Percentiles rank a stretch among this genome's conserved stretches.
phyloP scores from a whole-genome alignment of 441 rosid genomes.

The Gossypium lobatum region DNA sequence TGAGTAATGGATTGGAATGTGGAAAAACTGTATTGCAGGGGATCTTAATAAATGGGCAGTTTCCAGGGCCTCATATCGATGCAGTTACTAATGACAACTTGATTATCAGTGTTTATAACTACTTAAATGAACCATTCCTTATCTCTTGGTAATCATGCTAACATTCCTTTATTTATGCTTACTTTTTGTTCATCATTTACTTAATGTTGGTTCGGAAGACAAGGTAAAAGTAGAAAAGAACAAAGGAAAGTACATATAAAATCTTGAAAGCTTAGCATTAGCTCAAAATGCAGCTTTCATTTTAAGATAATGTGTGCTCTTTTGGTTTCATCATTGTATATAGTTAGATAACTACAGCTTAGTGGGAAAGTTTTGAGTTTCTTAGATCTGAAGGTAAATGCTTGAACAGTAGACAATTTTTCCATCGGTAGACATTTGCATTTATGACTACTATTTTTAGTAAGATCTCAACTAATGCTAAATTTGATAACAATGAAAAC shows the following conservation, averaged over 20 bases:
- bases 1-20: not conserved
- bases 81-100: conserved; percentile 56
- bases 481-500: not conserved
- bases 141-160: conserved; percentile 36
- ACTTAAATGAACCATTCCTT: conserved; percentile 42
- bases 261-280: not conserved
- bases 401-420: not conserved
- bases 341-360: not conserved
- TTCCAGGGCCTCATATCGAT: conserved; percentile 68
- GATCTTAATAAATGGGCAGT: conserved; percentile 60
- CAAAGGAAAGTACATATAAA: too few relatives aligned
- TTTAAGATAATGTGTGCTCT: not conserved
- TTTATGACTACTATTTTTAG: not conserved
- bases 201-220: not conserved
- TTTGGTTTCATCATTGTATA: not conserved
- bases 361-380: not conserved
- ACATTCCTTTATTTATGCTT: not conserved
- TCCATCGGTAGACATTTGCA: not conserved
- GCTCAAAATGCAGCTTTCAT: not conserved
- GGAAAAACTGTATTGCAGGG: conserved; percentile 38
- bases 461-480: not conserved
- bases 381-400: not conserved
- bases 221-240: too few relatives aligned
- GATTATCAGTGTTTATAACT: conserved; percentile 45
- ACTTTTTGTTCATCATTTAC: not conserved